Conservation (phyloP, 1,284 basidiomycete genomes). For the Austroboletus niveus region DNA sequence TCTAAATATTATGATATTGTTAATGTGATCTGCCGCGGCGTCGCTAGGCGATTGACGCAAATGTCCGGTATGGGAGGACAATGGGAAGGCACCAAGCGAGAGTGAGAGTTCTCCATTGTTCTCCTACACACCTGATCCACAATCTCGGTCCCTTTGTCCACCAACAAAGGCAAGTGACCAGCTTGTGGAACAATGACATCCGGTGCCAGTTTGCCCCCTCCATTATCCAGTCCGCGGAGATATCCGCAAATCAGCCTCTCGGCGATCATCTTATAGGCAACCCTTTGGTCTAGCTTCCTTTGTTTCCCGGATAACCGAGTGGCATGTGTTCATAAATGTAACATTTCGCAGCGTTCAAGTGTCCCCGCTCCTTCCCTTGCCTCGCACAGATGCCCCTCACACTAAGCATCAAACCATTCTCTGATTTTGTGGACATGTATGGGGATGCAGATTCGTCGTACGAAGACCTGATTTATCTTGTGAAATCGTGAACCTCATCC, state of each 20-base stretch:
- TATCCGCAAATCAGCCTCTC: conserved; percentile 5
- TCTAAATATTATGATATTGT: not conserved
- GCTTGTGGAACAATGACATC: conserved; percentile 26
- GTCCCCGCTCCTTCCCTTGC: conserved; percentile 1
- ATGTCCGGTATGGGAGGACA: conserved; percentile 12
- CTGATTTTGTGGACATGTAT: conserved; percentile 59
- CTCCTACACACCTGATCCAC: conserved; percentile 11
- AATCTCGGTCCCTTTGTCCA: conserved; percentile 24
- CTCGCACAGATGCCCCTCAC: conserved; percentile 54
- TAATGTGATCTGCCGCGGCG: not conserved
- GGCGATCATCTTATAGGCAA: not conserved
- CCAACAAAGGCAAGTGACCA: conserved; percentile 28
- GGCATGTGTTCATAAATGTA: conserved; percentile 27
- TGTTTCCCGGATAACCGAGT: conserved; percentile 33
- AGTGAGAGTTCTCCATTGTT: conserved; percentile 32
- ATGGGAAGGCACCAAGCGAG: conserved; percentile 21
- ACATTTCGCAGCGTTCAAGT: conserved; percentile 5
- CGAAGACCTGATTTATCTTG: conserved; percentile 31
- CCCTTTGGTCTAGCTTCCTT: conserved; percentile 22
- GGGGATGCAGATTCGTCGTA: conserved; percentile 66
- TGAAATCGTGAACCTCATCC: conserved; percentile 4
- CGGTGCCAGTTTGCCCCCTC: not conserved
- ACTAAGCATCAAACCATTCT: conserved; percentile 56
- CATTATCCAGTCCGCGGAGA: conserved; percentile 1
- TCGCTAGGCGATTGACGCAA: conserved; percentile 1